These are phyloP conservation scores for Termitomyces sp. DNA, from an alignment of 768 basidiomycete species.

Conservation along the genomic window DNA sequence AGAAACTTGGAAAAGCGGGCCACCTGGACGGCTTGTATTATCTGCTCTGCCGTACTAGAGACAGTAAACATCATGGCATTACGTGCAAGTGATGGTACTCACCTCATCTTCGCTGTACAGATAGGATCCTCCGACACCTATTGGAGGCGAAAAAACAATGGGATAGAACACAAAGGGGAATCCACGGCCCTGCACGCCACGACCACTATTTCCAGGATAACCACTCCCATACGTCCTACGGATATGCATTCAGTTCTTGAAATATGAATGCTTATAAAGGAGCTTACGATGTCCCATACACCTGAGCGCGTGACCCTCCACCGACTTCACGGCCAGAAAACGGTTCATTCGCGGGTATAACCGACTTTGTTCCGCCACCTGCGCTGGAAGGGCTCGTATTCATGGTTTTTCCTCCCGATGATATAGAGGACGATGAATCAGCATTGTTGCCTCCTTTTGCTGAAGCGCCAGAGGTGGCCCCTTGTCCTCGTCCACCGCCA, in stretches of 20 bases:
- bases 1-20: slow-evolving; percentile 18
- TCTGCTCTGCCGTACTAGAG: slow-evolving; percentile 38
- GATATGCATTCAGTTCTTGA: not conserved
- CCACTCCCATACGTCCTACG: slow-evolving; percentile 44
- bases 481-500: not conserved
- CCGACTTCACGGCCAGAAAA: not conserved
- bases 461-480: not conserved
- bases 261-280: not conserved
- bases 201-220: slow-evolving; percentile 38
- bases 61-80: slow-evolving; percentile 12
- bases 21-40: slow-evolving; percentile 42
- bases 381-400: not conserved
- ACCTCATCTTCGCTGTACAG: not conserved
- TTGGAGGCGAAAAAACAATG: not conserved
- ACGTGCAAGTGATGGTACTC: not conserved
- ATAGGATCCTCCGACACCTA: not conserved
- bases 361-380: not conserved
- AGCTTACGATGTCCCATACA: not conserved
- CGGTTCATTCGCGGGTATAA: not conserved
- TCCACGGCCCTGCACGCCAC: slow-evolving; percentile 36
- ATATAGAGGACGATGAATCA: not conserved
- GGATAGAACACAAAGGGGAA: slow-evolving; percentile 55
- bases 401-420: not conserved
- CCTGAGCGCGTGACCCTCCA: not conserved
- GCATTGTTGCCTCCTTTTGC: not conserved